Conservation (phyloP, 352 stramenopile species). For the Vaucheria bursata region DNA sequence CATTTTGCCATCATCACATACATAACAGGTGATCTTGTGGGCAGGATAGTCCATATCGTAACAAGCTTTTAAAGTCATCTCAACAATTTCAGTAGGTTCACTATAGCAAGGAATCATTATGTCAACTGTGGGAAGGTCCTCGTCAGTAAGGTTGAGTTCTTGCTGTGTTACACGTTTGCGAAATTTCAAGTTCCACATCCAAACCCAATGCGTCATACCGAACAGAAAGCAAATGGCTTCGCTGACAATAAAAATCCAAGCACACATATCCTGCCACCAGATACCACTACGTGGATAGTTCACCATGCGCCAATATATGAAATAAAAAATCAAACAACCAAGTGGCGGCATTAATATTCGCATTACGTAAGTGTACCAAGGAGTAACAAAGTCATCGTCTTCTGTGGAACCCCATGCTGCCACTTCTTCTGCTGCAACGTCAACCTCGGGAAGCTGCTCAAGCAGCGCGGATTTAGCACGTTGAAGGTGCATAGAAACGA, state of each 20-base stretch:
- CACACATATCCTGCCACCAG: slow-evolving; percentile 3
- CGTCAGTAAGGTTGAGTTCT: slow-evolving; percentile 5
- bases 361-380: slow-evolving; percentile 5
- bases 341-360: neutral
- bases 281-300: slow-evolving; percentile 11
- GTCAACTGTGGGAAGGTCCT: slow-evolving; percentile 18
- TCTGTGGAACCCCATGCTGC: neutral
- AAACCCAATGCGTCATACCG: slow-evolving; percentile 5
- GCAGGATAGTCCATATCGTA: slow-evolving; percentile 71
- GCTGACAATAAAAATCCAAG: neutral
- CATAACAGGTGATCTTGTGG: slow-evolving; percentile 61
- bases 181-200: slow-evolving; percentile 8
- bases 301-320: slow-evolving; percentile 12
- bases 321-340: slow-evolving; percentile 20
- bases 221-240: slow-evolving; percentile 5
- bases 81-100: slow-evolving; percentile 53
- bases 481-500: neutral
- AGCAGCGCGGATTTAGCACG: neutral
- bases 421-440: neutral
- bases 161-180: neutral
- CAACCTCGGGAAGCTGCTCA: neutral
- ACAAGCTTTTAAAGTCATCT: slow-evolving; percentile 72
- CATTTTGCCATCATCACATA: slow-evolving; percentile 43
- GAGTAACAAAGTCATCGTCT: slow-evolving; percentile 3
- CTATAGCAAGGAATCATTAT: slow-evolving; percentile 27